These are phyloP conservation scores for Amborella trichopoda DNA, from an alignment of 164 flowering plant genomes.

Conservation along the genomic window DNA sequence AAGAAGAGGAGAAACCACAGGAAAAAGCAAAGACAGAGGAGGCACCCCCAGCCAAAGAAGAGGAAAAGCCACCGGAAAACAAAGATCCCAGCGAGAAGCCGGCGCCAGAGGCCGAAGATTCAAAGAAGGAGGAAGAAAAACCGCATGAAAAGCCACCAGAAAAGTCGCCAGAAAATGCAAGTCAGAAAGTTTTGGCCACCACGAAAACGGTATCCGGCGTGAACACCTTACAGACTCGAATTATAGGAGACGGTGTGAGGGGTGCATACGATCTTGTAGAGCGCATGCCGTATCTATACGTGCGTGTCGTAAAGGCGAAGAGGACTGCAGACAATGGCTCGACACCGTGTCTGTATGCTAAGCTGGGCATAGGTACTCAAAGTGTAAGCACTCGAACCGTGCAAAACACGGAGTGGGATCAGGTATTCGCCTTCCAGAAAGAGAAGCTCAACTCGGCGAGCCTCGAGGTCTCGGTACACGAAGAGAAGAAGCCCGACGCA, in stretches of 20 bases:
- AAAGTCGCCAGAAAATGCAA: slow-evolving; percentile 15
- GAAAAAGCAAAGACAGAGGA: slow-evolving; percentile 17
- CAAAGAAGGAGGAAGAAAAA: slow-evolving; percentile 11
- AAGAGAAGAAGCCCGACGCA: slow-evolving; percentile 19
- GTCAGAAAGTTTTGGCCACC: not conserved
- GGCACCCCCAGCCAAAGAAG: slow-evolving; percentile 1
- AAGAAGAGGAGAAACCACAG: slow-evolving; percentile 13
- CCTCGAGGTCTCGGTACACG: slow-evolving; percentile 64
- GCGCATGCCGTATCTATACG: slow-evolving; percentile 67
- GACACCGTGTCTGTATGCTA: slow-evolving; percentile 29
- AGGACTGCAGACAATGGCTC: slow-evolving; percentile 1
- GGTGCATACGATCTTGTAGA: slow-evolving; percentile 67
- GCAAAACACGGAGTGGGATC: slow-evolving; percentile 65
- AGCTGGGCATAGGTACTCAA: slow-evolving; percentile 80
- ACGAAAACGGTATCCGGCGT: slow-evolving; percentile 14
- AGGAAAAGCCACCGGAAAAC: not conserved
- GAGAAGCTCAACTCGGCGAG: slow-evolving; percentile 63
- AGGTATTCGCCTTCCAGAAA: slow-evolving; percentile 81
- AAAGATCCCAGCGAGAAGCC: not conserved
- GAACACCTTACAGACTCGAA: slow-evolving; percentile 31
- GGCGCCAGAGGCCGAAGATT: slow-evolving; percentile 9
- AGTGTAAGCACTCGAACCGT: slow-evolving; percentile 44
- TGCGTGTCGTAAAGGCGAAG: slow-evolving; percentile 67
- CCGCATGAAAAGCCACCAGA: not conserved
- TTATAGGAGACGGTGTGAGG: slow-evolving; percentile 26